Evolutionary conservation across 129 eudicot species (phyloP), one percentile per base, ranked within the genome.

Genomic region (Saussurea involucrata): DNA sequence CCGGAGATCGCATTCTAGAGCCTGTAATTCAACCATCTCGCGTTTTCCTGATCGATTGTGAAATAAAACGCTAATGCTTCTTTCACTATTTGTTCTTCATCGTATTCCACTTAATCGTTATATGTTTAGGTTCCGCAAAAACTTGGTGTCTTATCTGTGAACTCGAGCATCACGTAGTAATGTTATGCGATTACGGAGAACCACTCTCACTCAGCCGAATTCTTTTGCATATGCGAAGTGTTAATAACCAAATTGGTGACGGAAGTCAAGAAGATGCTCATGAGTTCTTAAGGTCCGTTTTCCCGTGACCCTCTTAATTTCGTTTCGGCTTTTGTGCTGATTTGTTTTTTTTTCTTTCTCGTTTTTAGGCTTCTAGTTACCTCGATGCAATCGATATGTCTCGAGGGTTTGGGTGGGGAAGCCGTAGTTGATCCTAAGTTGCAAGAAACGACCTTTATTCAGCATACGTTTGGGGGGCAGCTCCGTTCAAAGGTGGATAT

Each of bases 261-360:
- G 98, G 97, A 37, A 94, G 97, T 80, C 97, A 94, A 65, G 97
- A 94, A 91, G 98, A 94, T 75, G 98, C 98, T 66, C 98, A 94
- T 49, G 98, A 94, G 81, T 94, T 94, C 80, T 83, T 94, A 74
- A 91, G 98, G 98, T 53, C 22, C 20, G 13, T 29, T 66, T 25
- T n/a, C 4, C 2, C 0, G 22, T 24, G 1, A 18, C 31, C 55
- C 20, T 36, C 4, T 69, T 8, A 61, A 22, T 70, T 15, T 10
- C 63, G 49, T 63, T 13, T 24, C 64, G 21, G 37, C 68, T 13
- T 40, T 49, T 12, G 11, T 18, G 36, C 49, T 44, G 36, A 42
- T 73, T 66, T 46, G 29, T 34, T 60, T 12, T 20, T 70, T 61
- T 76, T 70, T 37, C 9, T 15, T 70, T 66, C 67, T 66, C 24